Base-by-base conservation (phyloP, 257 asterid genomes). In the Solanum lycopersicoides region DNA sequence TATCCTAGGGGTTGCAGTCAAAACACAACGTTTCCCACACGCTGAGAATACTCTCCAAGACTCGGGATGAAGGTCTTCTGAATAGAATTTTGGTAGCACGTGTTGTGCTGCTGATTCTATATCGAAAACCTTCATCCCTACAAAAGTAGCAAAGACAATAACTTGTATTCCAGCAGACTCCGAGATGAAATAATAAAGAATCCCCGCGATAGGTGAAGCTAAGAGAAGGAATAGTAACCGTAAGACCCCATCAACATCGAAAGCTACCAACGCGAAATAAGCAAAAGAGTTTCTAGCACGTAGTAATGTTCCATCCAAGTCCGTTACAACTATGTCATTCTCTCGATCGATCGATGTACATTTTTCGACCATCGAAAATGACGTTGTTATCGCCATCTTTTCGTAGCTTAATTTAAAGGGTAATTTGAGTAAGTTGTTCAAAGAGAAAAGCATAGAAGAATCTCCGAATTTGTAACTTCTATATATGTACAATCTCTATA, bases 1-100 rank as follows among this genome's bases (percentile, higher is more conserved):
- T 18, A 91, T 88, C 85, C 90, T 89, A 34, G 93, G 91, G 23
- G 39, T 86, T 4, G 91, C 90, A 6, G 93, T 91, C 5, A 91
- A 85, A 32, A 89, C 89, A 35, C 89, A 91, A 23, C 83, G 86
- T 25, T 86, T 79, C 42, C 91, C 85, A 41, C 91, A 89, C 1
- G 91, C 88, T 7, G 88, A 86, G 15, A 91, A 88, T 1, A 91
- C 85, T 12, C 89, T 89, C 88, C 89, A 89, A 9, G 88, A 89
- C 20, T 89, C 90, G 0, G 91, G 91, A 53, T 91, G 90, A 89
- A 91, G 23, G 80, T 91, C 91, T 10, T 85, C 87, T 0, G 84
- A 88, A 75, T 91, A 89, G 50, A 86, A 88, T 83, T 88, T 89
- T 0, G 89, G 91, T 87, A 91, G 23, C 45, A 89, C 90, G 0